These are phyloP conservation scores for Rubroshorea leprosula DNA, from an alignment of 345 rosid species.

Conservation along the genomic window DNA sequence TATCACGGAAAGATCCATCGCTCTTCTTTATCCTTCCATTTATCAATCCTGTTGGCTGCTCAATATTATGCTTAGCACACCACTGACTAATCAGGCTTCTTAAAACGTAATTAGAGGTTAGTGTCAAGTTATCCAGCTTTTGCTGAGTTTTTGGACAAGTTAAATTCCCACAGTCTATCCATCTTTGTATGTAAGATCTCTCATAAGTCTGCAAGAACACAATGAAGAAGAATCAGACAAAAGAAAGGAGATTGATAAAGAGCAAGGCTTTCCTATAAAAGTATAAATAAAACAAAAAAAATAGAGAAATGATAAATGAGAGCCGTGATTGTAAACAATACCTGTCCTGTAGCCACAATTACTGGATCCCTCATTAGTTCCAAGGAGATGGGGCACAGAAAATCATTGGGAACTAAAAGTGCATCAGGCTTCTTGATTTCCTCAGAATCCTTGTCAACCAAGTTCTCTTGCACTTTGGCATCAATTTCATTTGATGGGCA, in stretches of 20 bases:
- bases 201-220: slow-evolving; percentile 76
- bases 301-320: neutral
- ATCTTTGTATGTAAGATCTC: slow-evolving; percentile 87
- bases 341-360: slow-evolving; percentile 95
- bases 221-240: slow-evolving; percentile 11
- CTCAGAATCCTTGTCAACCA: slow-evolving; percentile 34
- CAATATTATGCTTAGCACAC: slow-evolving; percentile 67
- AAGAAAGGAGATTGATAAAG: slow-evolving; percentile 1
- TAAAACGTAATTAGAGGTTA: slow-evolving; percentile 84
- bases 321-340: slow-evolving; percentile 10
- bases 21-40: slow-evolving; percentile 56
- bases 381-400: slow-evolving; percentile 80
- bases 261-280: neutral
- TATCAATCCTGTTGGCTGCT: slow-evolving; percentile 54
- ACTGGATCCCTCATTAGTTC: slow-evolving; percentile 98
- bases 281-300: neutral
- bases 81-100: slow-evolving; percentile 82
- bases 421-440: slow-evolving; percentile 54
- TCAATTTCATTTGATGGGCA: slow-evolving; percentile 31
- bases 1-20: slow-evolving; percentile 62
- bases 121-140: slow-evolving; percentile 68
- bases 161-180: slow-evolving; percentile 84
- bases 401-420: slow-evolving; percentile 64
- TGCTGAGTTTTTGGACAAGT: slow-evolving; percentile 97
- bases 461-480: slow-evolving; percentile 31